Conservation (phyloP, 2,329 filamentous ascomycete species). For the Monosporascus sp. region DNA sequence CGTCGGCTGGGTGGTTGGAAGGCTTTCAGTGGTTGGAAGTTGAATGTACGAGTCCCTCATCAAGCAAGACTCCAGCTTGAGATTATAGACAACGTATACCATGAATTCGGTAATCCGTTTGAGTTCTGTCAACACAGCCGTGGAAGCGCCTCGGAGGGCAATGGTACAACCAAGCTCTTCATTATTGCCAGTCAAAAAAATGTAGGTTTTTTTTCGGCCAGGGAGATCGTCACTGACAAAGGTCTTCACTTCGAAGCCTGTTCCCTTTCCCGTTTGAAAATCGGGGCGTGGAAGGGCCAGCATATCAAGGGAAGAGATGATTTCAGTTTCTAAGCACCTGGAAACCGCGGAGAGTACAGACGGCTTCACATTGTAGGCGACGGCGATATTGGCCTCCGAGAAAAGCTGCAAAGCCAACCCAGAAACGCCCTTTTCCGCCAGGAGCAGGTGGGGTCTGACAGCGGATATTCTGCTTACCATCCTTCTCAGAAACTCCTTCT, state of each 20-base stretch:
- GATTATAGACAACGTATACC: constrained; percentile 97
- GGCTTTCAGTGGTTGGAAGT: constrained; percentile 59
- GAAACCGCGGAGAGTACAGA: constrained; percentile 94
- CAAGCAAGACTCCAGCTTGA: constrained; percentile 90
- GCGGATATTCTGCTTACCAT: constrained; percentile 88
- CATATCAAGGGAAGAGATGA: constrained; percentile 94
- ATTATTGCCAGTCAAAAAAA: constrained; percentile 86
- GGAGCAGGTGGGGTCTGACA: constrained; percentile 74
- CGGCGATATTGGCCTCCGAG: constrained; percentile 82
- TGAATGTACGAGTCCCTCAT: constrained; percentile 90
- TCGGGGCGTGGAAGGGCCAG: constrained; percentile 63
- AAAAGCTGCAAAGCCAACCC: constrained; percentile 85
- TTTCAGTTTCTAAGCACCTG: constrained; percentile 82
- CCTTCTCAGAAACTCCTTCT: constrained; percentile 87
- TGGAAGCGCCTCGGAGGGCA: constrained; percentile 75
- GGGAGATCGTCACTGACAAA: constrained; percentile 74
- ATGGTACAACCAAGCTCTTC: constrained; percentile 93
- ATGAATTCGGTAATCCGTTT: constrained; percentile 97
- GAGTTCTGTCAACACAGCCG: constrained; percentile 65
- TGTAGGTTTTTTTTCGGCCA: constrained; percentile 85
- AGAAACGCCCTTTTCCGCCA: constrained; percentile 91
- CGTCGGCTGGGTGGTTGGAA: constrained; percentile 28
- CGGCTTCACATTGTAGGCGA: constrained; percentile 93
- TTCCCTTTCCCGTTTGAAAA: constrained; percentile 72
- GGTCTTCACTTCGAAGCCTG: constrained; percentile 91